phyloP scores from a whole-genome alignment of 768 basidiomycete genomes.

The Xerocomellus chrysenteron region DNA sequence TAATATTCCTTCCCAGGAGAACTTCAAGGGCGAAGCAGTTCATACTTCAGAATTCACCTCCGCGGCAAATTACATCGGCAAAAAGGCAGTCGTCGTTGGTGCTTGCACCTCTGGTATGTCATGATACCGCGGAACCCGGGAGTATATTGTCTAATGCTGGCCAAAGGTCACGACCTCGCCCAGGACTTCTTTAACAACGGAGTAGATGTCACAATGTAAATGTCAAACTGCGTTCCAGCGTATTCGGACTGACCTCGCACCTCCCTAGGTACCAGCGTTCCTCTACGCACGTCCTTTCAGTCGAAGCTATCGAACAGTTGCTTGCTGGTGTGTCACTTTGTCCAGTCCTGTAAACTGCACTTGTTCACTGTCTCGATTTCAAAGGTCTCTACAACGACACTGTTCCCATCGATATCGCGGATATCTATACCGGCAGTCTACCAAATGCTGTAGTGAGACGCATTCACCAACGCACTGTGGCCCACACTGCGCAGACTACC shows the following conservation, averaged over 20 bases:
- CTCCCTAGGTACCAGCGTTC: constrained; percentile 25
- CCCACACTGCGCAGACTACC: constrained; percentile 20
- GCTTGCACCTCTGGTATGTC: constrained; percentile 60
- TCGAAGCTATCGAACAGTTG: constrained; percentile 3
- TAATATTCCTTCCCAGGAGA: constrained; percentile 30
- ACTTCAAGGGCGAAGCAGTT: constrained; percentile 51
- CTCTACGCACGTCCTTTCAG: constrained; percentile 22
- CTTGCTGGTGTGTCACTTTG: constrained; percentile 8
- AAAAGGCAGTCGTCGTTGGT: constrained; percentile 68
- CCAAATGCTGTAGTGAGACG: constrained; percentile 15
- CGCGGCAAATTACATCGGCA: constrained; percentile 51
- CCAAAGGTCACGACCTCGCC: constrained; percentile 37
- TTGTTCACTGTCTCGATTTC: neutral
- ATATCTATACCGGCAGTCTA: constrained; percentile 15
- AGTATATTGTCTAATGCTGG: constrained; percentile 7
- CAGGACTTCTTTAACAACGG: constrained; percentile 34
- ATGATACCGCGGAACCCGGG: neutral
- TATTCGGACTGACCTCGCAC: neutral
- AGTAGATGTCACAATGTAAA: constrained; percentile 31
- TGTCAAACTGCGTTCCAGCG: neutral
- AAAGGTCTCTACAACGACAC: constrained; percentile 18
- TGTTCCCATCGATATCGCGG: constrained; percentile 24
- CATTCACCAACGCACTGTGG: constrained; percentile 20
- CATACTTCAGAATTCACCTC: constrained; percentile 55
- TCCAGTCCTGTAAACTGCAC: neutral